Conservation (phyloP, 257 asterid species). For the Nicotiana knightiana region DNA sequence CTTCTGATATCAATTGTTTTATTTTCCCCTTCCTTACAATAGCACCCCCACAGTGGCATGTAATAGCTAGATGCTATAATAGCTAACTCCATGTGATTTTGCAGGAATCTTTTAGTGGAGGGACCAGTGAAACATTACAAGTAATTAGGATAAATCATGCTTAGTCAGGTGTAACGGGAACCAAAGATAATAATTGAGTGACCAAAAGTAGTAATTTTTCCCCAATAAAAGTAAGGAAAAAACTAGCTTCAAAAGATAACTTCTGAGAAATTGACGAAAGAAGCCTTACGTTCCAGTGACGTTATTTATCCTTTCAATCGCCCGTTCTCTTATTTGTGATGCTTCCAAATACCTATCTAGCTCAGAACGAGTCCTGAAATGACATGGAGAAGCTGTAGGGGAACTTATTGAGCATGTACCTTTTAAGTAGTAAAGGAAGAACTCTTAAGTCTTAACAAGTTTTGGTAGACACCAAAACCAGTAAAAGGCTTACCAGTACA, state of each 20-base stretch:
- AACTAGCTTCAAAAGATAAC: not conserved
- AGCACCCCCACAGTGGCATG: not conserved
- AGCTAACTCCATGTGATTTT: not conserved
- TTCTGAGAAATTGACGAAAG: constrained; percentile 11
- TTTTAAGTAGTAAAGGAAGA: constrained; percentile 16
- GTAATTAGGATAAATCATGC: not conserved
- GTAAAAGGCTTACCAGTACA: constrained; percentile 62
- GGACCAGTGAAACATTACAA: not conserved
- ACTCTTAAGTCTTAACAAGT: not conserved
- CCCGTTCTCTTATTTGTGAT: constrained; percentile 80
- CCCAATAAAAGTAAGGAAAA: not conserved
- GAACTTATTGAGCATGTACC: constrained; percentile 57
- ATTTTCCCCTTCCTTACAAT: not conserved
- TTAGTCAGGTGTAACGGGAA: not conserved
- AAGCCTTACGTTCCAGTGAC: constrained; percentile 84
- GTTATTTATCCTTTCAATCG: constrained; percentile 77
- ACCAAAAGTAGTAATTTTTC: not conserved
- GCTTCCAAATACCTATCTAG: constrained; percentile 91
- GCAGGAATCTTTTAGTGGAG: not conserved
- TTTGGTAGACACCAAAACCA: constrained; percentile 10
- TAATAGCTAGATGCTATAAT: not conserved
- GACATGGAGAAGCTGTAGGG: constrained; percentile 67
- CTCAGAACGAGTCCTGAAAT: constrained; percentile 94
- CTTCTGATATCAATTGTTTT: not conserved
- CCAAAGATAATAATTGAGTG: not conserved